Evolutionary conservation across 139 green algal genomes (phyloP), one percentile per base, ranked within the genome.

Genomic region (Tetradesmus lagerheimii): DNA sequence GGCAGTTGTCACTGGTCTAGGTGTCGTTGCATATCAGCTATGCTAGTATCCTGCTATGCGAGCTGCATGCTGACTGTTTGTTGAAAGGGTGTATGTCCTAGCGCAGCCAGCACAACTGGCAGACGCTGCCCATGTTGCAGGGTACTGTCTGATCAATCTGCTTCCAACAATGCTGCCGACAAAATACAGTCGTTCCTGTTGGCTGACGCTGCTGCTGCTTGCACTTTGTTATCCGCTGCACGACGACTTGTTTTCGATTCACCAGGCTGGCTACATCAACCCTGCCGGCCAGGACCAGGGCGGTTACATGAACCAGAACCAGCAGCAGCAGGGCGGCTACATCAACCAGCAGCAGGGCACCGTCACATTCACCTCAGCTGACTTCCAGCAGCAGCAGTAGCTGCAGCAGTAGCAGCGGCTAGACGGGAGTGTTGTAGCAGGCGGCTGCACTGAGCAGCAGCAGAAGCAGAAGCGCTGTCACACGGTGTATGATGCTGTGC

Each of bases 311-410:
- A 74, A 86, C 45, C 80, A 86, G 80, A 43, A 34, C 15, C 31
- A 45, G 39, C 53, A 45, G 39, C 53, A 86, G 31, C 81, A 86
- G 82, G 82, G 82, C 82, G 82, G 82, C 82, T 88, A 88, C 57
- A 88, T 88, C 57, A 87, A 79, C 37, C 20, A 85, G 80, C 78
- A 84, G 39, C 18, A 38, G 35, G 80, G 71, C 71, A 38, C 31
- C 71, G 41, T 41, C 71, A 79, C 31, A 37, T 41, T 34, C 71
- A 38, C n/a, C 71, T n/a, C 31, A 20, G 71, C 18, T 27, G 14
- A 75, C 15, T 16, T 31, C n/a, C 71, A 79, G 71, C 71, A 37
- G 71, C 71, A 37, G 71, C 71, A 37, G 71, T n/a, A 35, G n/a
- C 71, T 41, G 71, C 41, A 79, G 41, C 31, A 5, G n/a, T 12